Conservation (phyloP, 2,329 filamentous ascomycete genomes). For the Colletotrichum lupini region DNA sequence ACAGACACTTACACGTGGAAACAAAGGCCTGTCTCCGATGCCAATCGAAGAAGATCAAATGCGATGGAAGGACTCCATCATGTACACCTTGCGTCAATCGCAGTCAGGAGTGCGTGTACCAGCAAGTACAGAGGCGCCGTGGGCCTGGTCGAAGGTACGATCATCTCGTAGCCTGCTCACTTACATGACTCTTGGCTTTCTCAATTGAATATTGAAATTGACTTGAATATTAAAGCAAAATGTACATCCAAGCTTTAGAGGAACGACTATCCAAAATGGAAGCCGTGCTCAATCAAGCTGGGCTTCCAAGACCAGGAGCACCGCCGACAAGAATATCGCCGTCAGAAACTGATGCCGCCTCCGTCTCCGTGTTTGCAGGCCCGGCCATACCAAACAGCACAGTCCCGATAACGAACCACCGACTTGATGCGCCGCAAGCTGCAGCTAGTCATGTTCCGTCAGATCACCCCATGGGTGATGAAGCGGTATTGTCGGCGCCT, state of each 20-base stretch:
- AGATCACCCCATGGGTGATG: slow-evolving; percentile 2
- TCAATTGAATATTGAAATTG: not conserved
- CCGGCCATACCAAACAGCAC: not conserved
- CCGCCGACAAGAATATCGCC: slow-evolving; percentile 23
- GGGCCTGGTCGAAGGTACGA: slow-evolving; percentile 31
- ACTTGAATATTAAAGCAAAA: slow-evolving; percentile 17
- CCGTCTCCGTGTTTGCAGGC: slow-evolving; percentile 16
- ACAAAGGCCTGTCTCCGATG: slow-evolving; percentile 33
- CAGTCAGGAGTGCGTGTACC: slow-evolving; percentile 27
- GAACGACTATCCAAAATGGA: slow-evolving; percentile 35
- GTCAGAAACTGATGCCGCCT: slow-evolving; percentile 28
- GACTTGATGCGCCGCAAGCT: slow-evolving; percentile 2
- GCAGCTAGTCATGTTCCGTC: slow-evolving; percentile 8
- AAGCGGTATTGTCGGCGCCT: not conserved
- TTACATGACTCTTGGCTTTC: not conserved
- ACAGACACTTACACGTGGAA: not conserved
- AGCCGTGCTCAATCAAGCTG: slow-evolving; percentile 20
- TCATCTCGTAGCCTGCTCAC: not conserved
- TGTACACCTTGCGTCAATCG: slow-evolving; percentile 27
- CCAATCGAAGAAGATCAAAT: slow-evolving; percentile 34
- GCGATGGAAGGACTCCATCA: slow-evolving; percentile 25
- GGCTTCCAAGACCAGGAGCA: slow-evolving; percentile 22
- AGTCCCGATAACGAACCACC: not conserved
- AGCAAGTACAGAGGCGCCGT: slow-evolving; percentile 30
- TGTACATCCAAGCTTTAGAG: slow-evolving; percentile 31